Base-by-base conservation (phyloP, 2,329 filamentous ascomycete genomes). In the Drechslerella dactyloides region DNA sequence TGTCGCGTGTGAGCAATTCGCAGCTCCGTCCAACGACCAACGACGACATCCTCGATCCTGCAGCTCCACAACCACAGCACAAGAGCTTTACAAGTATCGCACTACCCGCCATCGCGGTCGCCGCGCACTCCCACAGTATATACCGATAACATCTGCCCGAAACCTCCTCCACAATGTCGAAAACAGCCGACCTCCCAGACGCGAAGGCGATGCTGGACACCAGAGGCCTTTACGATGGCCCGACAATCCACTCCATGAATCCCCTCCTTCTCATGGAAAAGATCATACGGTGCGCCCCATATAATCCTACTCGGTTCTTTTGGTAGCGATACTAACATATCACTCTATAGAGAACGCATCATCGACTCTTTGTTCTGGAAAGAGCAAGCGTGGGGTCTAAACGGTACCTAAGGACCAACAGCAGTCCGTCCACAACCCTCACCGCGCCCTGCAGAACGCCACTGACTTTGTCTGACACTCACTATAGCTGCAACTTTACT, bases 301-400 rank as follows among this genome's bases (percentile, higher is more conserved):
- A n/a, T 7, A 7, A 52, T 42, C 23, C 21, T 19, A 24, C 5
- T 33, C 30, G 11, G 21, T 17, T 15, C 11, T 27, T 35, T 23
- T 21, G 52, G 10, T 23, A 40, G 17, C 46, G 35, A 21, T 23
- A 19, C 62, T 73, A 58, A 69, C 40, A 15, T 17, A 19, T 33
- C 15, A 15, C 21, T 37, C 15, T 24, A 24, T 40, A 73, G 76
- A 50, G 94, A 99, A 81, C 92, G 94, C 78, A 97, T 99, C 80
- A 87, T 93, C 76, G 92, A 96, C 78, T 91, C 88, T 59, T 96
- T 96, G 82, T 99, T 96, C 83, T 99, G 92, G 90, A 97, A 97
- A 81, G 94, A 97, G 81, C 93, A 97, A 82, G 97, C 94, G 80
- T 99, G 97, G 81, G 94, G 90, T 46, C 84, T 99, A 75, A 99